These are phyloP conservation scores for Metschnikowia henanensis DNA, from an alignment of 805 yeast species.

Conservation along the genomic window DNA sequence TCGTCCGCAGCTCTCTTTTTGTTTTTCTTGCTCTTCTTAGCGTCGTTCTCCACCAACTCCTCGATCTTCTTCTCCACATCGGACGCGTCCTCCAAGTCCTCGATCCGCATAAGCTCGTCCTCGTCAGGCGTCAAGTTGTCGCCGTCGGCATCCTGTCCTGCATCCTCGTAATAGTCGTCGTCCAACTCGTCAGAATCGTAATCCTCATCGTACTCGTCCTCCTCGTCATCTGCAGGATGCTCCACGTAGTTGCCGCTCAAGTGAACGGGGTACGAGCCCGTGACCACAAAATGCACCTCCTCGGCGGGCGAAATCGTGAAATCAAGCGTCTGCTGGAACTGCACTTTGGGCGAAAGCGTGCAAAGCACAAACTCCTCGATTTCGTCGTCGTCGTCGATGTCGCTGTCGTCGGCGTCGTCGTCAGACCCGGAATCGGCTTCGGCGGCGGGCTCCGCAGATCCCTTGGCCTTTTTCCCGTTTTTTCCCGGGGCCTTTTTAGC, in stretches of 20 bases:
- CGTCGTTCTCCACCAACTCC: slow-evolving; percentile 67
- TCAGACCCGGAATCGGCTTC: slow-evolving; percentile 53
- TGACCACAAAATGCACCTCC: slow-evolving; percentile 90
- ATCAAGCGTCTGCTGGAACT: slow-evolving; percentile 88
- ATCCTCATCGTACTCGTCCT: slow-evolving; percentile 41
- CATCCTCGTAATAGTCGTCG: slow-evolving; percentile 49
- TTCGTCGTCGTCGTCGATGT: slow-evolving; percentile 67
- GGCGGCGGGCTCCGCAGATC: slow-evolving; percentile 38
- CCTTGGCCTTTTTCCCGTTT: slow-evolving; percentile 19
- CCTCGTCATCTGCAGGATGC: slow-evolving; percentile 78
- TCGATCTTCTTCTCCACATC: slow-evolving; percentile 73
- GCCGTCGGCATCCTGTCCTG: slow-evolving; percentile 44
- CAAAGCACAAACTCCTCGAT: slow-evolving; percentile 83
- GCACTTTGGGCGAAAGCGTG: slow-evolving; percentile 83
- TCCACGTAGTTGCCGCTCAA: slow-evolving; percentile 94
- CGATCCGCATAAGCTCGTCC: slow-evolving; percentile 63
- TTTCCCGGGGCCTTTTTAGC: slow-evolving; percentile 23
- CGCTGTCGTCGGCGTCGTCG: slow-evolving; percentile 56
- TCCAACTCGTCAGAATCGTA: slow-evolving; percentile 28
- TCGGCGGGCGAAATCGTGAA: slow-evolving; percentile 90
- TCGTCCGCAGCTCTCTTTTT: slow-evolving; percentile 40
- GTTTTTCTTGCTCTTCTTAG: slow-evolving; percentile 14
- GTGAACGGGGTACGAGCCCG: slow-evolving; percentile 94
- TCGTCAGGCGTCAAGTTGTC: slow-evolving; percentile 76
- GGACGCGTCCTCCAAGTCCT: slow-evolving; percentile 65